Conservation (phyloP, 495 filamentous ascomycete species). For the Hypoxylon perforatum region DNA sequence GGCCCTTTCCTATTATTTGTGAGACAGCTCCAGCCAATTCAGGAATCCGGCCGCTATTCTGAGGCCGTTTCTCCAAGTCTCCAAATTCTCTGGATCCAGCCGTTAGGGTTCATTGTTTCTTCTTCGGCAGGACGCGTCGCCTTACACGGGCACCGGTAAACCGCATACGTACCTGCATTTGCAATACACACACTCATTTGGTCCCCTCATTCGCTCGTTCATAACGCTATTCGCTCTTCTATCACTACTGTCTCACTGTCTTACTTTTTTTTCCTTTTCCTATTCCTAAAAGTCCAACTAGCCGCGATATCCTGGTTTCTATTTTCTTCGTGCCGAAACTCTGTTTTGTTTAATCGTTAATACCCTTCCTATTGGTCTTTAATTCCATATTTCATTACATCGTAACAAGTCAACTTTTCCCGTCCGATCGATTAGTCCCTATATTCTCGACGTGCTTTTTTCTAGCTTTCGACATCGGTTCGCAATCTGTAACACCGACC, state of each 20-base stretch:
- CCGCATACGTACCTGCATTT: constrained; percentile 38
- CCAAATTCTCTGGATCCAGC: constrained; percentile 38
- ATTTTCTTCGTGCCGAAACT: constrained; percentile 29
- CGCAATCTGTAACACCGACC: too few species aligned
- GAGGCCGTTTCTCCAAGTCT: constrained; percentile 20
- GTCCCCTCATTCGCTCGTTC: constrained; percentile 31
- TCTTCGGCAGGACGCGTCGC: constrained; percentile 37
- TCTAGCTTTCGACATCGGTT: background rate
- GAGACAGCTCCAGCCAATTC: constrained; percentile 39
- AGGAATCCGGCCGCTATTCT: constrained; percentile 25
- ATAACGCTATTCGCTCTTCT: constrained; percentile 16
- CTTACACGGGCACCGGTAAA: constrained; percentile 21
- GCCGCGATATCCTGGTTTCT: constrained; percentile 28
- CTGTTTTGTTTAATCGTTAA: constrained; percentile 42
- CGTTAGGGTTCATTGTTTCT: constrained; percentile 36
- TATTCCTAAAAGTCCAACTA: constrained; percentile 15
- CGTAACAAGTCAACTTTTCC: background rate
- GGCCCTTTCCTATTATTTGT: constrained; percentile 38
- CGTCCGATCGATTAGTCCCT: background rate
- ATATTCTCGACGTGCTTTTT: background rate
- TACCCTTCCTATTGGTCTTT: constrained; percentile 16
- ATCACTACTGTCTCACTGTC: constrained; percentile 11
- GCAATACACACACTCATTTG: constrained; percentile 37
- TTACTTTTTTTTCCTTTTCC: constrained; percentile 10
- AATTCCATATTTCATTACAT: background rate